Evolutionary conservation across 164 flowering plant genomes (phyloP).

Genomic region (Stephania japonica): DNA sequence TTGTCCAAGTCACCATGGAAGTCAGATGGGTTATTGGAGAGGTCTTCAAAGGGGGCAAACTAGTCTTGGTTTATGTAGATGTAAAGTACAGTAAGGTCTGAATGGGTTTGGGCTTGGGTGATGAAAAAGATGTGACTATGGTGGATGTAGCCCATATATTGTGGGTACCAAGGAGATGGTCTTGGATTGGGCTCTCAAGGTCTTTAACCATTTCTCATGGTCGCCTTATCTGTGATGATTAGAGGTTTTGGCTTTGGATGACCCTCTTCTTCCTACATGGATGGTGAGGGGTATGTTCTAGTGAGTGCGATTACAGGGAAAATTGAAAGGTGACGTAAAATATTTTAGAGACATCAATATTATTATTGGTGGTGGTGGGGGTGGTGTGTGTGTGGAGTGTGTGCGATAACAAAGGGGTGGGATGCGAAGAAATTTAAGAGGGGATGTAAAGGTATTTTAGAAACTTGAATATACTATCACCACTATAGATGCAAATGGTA

Average conservation of each 20-base stretch:
- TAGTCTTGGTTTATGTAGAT: conserved; percentile 94
- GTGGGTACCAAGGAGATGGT: conserved; percentile 83
- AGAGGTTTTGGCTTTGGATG: conserved; percentile 22
- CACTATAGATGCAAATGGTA: no score
- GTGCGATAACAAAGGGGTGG: no score
- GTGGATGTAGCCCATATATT: conserved; percentile 97
- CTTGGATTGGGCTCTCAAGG: conserved; percentile 57
- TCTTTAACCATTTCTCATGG: conserved; percentile 88
- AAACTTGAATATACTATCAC: no score
- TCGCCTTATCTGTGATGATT: conserved; percentile 53
- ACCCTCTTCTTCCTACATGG: no score
- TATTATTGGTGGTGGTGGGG: no score
- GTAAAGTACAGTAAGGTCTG: conserved; percentile 59
- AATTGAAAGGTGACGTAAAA: no score
- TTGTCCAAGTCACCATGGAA: conserved; percentile 69
- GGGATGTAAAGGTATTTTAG: no score
- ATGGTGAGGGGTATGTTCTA: no score
- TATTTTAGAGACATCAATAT: no score
- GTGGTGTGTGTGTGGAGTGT: no score
- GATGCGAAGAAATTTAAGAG: no score
- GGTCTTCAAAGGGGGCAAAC: conserved; percentile 82
- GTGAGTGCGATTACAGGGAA: no score
- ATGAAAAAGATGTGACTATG: conserved; percentile 80
- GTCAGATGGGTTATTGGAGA: conserved; percentile 92
- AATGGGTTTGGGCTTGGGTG: conserved; percentile 47